A percentile compares a stretch with the other conserved stretches of the same genome.
Evolutionary conservation across 768 basidiomycete genomes (phyloP).

Genomic region (Termitomyces sp.): DNA sequence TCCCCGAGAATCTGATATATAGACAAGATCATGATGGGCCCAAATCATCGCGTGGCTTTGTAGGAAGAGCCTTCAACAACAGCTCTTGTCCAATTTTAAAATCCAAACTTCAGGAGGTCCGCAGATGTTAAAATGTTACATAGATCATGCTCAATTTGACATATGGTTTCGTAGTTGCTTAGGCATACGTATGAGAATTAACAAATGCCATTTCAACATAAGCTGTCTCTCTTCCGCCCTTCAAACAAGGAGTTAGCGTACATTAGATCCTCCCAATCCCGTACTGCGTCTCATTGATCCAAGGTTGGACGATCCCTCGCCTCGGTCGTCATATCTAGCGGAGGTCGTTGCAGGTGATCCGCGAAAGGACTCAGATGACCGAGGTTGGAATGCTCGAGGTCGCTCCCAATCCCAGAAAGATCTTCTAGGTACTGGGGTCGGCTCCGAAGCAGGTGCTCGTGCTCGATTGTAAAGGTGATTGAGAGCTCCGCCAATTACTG

Average conservation of each 20-base stretch:
- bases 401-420: slow-evolving; percentile 59
- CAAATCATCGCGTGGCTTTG: background rate
- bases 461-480: slow-evolving; percentile 46
- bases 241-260: slow-evolving; percentile 37
- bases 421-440: slow-evolving; percentile 13
- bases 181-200: background rate
- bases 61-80: background rate
- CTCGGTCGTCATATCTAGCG: slow-evolving; percentile 40
- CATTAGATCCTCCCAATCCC: slow-evolving; percentile 73
- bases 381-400: slow-evolving; percentile 23
- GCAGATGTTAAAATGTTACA: background rate
- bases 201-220: background rate
- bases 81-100: background rate
- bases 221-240: background rate
- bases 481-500: slow-evolving; percentile 66
- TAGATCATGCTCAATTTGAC: too few relatives aligned
- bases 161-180: background rate
- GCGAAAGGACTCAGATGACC: slow-evolving; percentile 21
- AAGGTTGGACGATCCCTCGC: slow-evolving; percentile 64
- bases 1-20: too few relatives aligned
- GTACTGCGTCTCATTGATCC: slow-evolving; percentile 74
- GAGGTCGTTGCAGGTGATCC: slow-evolving; percentile 20
- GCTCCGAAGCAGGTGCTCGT: slow-evolving; percentile 9
- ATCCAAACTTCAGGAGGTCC: too few relatives aligned
- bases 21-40: background rate